A percentile compares a stretch with the other conserved stretches of the same genome.
These are phyloP conservation scores for Gastrodia elata DNA, from an alignment of 106 monocot species.

Conservation along the genomic window DNA sequence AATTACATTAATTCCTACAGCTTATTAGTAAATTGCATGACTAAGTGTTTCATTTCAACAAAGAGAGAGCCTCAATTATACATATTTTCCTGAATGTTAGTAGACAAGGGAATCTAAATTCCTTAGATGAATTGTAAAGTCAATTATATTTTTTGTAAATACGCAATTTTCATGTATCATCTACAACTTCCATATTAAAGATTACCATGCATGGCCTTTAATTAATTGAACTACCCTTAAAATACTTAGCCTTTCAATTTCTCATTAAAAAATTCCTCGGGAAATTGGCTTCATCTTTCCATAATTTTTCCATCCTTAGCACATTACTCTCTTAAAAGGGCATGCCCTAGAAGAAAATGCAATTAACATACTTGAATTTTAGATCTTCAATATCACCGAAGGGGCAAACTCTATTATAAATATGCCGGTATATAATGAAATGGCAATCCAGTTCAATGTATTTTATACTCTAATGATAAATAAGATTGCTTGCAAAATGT, in stretches of 20 bases:
- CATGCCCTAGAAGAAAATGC: too few species aligned
- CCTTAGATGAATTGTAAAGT: not conserved
- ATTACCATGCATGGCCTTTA: not conserved
- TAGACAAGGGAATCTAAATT: not conserved
- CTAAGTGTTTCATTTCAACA: not conserved
- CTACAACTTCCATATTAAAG: not conserved
- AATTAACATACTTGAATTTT: too few species aligned
- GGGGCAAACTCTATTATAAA: too few species aligned
- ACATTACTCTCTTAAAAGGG: too few species aligned
- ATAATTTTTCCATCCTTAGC: not conserved
- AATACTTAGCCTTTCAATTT: not conserved
- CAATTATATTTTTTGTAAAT: not conserved
- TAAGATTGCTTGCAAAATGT: too few species aligned
- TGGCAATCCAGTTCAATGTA: too few species aligned
- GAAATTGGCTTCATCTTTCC: not conserved
- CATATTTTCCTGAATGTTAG: not conserved
- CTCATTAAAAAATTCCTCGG: not conserved
- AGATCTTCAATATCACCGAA: too few species aligned
- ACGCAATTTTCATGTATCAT: not conserved
- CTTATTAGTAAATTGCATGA: not conserved
- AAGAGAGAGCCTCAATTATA: not conserved
- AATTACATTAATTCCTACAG: not conserved
- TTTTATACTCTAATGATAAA: too few species aligned
- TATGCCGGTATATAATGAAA: too few species aligned
- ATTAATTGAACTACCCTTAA: not conserved